These are phyloP conservation scores for Amylostereum areolatum DNA, from an alignment of 1,284 basidiomycete species.

Conservation along the genomic window DNA sequence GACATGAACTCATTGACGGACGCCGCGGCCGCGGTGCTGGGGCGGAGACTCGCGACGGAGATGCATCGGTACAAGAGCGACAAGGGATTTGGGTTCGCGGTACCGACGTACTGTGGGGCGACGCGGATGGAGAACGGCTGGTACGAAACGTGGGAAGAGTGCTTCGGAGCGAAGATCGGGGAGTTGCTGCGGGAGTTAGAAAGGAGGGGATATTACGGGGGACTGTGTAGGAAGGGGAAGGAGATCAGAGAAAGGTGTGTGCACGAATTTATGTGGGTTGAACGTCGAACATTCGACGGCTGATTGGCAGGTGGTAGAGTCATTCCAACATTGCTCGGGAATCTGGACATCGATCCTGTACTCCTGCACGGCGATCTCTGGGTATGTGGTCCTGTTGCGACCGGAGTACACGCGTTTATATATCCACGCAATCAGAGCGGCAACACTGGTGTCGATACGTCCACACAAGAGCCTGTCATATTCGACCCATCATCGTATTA, in stretches of 20 bases:
- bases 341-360: conserved; percentile 62
- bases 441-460: conserved; percentile 57
- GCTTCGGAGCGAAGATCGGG: conserved; percentile 63
- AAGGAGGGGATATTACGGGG: conserved; percentile 35
- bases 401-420: conserved; percentile 6
- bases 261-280: not conserved
- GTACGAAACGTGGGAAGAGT: conserved; percentile 68
- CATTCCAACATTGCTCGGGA: conserved; percentile 66
- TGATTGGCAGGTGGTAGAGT: conserved; percentile 40
- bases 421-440: conserved; percentile 45
- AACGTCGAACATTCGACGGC: not conserved
- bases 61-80: conserved; percentile 51
- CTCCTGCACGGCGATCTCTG: conserved; percentile 86
- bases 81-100: conserved; percentile 66
- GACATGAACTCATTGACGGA: conserved; percentile 44
- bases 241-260: conserved; percentile 52
- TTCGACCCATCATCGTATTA: conserved; percentile 83
- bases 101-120: conserved; percentile 77
- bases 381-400: conserved; percentile 35
- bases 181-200: conserved; percentile 57
- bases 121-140: conserved; percentile 76
- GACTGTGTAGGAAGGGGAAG: conserved; percentile 51
- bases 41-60: conserved; percentile 57
- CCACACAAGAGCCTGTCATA: conserved; percentile 59
- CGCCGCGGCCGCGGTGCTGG: conserved; percentile 46